Base-by-base conservation (phyloP, 768 basidiomycete species). In the Trametes maxima region DNA sequence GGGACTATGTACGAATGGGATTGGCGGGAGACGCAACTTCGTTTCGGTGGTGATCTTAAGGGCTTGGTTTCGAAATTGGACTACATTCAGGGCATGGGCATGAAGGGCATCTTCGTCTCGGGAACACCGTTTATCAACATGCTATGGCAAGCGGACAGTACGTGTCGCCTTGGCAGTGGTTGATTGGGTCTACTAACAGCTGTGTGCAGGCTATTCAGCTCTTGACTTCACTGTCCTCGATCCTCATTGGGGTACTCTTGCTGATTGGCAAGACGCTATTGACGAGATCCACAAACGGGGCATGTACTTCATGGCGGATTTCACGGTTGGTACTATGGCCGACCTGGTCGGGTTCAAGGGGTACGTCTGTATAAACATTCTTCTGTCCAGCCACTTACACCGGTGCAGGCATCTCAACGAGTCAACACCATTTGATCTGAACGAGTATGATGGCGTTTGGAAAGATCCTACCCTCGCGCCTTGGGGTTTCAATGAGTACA, bases 81-180 rank as follows among this genome's bases (percentile, higher is more conserved):
- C 74, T 97, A 97, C 72, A 79, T 97, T 17, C 79, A 92, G 46
- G 92, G 91, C 64, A 95, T 95, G 92, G 95, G 95, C 64, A 76
- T 94, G 62, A 79, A 79, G 67, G 81, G 86, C 53, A 86, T 97
- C 67, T 97, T 93, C 77, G 90, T 96, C 72, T 93, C 95, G 22
- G 95, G 95, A 54, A 97, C 95, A 1, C 86, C 88, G 54, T 97
- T 94, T 74, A 63, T 97, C 63, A 96, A 96, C 81, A 95, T 95
- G 94, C 75, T 93, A n/a, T 96, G 94, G 94, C 89, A 95, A 71
- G 90, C 93, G 3, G 94, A 96, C 82, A 94, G 94, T 95, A 55
- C 71, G 93, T 84, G 11, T 49, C 42, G 48, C 52, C 49, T 62
- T 58, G 36, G 37, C 45, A 8, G 24, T 43, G 5, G 22, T 12